These are phyloP conservation scores for Groenewaldozyma salmanticensis DNA, from an alignment of 805 yeast genomes.

Conservation along the genomic window DNA sequence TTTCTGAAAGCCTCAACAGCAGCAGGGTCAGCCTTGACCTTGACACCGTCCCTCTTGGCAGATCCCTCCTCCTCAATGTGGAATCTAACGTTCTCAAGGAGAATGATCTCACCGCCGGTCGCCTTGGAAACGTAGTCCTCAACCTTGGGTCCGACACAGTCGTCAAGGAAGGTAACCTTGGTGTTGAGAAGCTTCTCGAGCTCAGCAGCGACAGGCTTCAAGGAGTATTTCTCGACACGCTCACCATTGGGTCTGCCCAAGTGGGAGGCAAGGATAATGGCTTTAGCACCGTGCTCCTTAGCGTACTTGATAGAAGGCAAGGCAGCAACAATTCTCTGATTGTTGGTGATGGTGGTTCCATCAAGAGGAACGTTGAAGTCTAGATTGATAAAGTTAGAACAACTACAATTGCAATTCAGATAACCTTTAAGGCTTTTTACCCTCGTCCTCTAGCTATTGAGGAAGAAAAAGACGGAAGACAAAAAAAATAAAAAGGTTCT, in stretches of 20 bases:
- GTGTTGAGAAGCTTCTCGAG: conserved; percentile 65
- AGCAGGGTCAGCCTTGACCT: conserved; percentile 84
- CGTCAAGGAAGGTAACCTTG: conserved; percentile 72
- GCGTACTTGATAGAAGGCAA: conserved; percentile 97
- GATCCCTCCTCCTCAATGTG: conserved; percentile 91
- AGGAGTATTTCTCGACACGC: conserved; percentile 71
- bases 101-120: conserved; percentile 69
- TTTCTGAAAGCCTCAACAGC: conserved; percentile 81
- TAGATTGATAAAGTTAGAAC: not conserved
- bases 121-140: conserved; percentile 69
- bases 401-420: not conserved
- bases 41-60: conserved; percentile 82
- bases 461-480: too few relatives aligned
- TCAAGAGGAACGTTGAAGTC: conserved; percentile 55
- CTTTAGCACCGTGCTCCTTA: conserved; percentile 80
- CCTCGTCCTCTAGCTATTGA: too few relatives aligned
- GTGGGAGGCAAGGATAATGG: conserved; percentile 88
- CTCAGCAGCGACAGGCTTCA: conserved; percentile 90
- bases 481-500: too few relatives aligned
- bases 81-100: conserved; percentile 96
- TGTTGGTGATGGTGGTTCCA: conserved; percentile 95
- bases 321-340: conserved; percentile 99
- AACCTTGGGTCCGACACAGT: conserved; percentile 89
- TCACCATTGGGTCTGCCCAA: conserved; percentile 99
- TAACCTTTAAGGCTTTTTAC: too few relatives aligned